Evolutionary conservation across 108 stramenopile genomes (phyloP), one percentile per base, ranked within the genome.

Genomic region (Fragilariopsis cylindrus): DNA sequence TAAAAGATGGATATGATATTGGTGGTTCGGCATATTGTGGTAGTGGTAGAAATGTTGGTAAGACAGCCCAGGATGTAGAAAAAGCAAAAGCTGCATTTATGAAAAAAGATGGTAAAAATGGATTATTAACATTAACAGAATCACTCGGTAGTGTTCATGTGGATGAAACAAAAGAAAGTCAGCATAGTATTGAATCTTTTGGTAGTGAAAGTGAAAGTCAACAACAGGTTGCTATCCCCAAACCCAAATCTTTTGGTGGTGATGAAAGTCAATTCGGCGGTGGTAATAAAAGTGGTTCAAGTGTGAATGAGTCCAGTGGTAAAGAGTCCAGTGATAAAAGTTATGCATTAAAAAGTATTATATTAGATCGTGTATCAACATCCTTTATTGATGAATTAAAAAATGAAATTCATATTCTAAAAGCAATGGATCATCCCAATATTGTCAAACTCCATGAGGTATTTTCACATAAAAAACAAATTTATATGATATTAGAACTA

Each of bases 381-480:
- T 49, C 55, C 16, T 87, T 90, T 71, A 48, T 95, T 12, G 88
- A 92, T 21, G 95, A 97, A 69, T 74, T 97, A 56, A 74, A 81
- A 13, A 97, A 95, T 82, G 97, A 97, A 82, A 96, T 97, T 66
- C 76, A 79, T 49, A 88, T 97, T 56, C 78, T 97, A n/a, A 87
- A 84, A 47, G 63, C 78, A 60, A 74, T 88, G 75, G 97, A 98
- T 73, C 96, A 98, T 79, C 96, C 96, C 49, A 96, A 97, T 72
- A 98, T 98, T 76, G 95, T 98, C 57, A 88, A 89, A 58, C 83
- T 89, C 15, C 89, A 95, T 68, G 96, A 98, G 74, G 85, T 90
- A 4, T 97, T 90, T 74, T 74, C 87, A 50, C 72, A 82, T 53
- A 85, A 85, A 48, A 76, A 81, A 12, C 82, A 85, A 64, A 85